Evolutionary conservation across 306 rosid genomes (phyloP).

Genomic region (Adenanthera pavonina): DNA sequence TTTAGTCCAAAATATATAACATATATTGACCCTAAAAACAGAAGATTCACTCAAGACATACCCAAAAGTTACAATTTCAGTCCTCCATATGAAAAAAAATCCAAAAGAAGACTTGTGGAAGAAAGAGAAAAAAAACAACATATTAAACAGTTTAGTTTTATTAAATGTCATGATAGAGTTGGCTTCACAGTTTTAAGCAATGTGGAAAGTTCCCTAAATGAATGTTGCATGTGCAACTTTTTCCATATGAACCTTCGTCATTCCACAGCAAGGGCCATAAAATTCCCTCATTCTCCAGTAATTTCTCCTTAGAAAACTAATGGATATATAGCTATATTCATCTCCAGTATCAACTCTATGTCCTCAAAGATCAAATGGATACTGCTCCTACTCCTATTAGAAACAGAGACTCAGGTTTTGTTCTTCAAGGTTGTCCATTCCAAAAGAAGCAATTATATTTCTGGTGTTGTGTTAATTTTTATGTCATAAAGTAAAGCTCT

Average conservation of each 20-base stretch:
- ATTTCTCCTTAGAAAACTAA: not conserved
- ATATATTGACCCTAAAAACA: slow-evolving; percentile 21
- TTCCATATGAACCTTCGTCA: not conserved
- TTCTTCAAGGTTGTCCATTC: not conserved
- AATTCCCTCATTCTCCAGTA: slow-evolving; percentile 10
- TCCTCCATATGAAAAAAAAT: not conserved
- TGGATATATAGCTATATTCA: not conserved
- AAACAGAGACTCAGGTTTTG: not conserved
- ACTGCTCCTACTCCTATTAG: not conserved
- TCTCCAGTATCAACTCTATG: not conserved
- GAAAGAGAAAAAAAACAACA: not conserved
- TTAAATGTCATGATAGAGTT: not conserved
- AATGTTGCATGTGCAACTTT: not conserved
- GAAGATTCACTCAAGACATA: slow-evolving; percentile 8
- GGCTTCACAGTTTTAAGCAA: not conserved
- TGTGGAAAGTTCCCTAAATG: slow-evolving; percentile 18
- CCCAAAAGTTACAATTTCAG: slow-evolving; percentile 14
- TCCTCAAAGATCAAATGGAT: slow-evolving; percentile 11
- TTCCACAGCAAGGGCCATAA: slow-evolving; percentile 1
- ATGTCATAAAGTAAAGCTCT: not conserved
- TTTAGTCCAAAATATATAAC: slow-evolving; percentile 15
- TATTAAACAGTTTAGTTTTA: not conserved
- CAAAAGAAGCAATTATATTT: not conserved
- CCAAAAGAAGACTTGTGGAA: not conserved
- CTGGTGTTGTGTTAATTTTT: not conserved